Base-by-base conservation (phyloP, 768 basidiomycete species). In the Leccinum subgranulosum region DNA sequence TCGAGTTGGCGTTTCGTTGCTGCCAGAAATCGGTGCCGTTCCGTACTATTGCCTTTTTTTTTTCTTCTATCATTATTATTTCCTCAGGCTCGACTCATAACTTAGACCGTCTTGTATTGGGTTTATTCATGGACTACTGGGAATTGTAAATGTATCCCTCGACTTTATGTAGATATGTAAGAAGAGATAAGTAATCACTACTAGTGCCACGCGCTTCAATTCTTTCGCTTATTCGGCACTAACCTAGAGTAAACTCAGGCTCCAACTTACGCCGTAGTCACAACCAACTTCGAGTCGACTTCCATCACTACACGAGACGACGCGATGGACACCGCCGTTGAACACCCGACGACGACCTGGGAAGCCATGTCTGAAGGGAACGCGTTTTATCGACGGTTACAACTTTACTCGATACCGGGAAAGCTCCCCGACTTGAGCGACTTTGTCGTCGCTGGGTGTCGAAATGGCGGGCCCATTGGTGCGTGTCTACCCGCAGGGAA, bases 401-500 rank as follows among this genome's bases (percentile, higher is more conserved):
- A 89, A 60, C 78, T 94, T 23, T 98, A 98, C 69, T 84, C 88
- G 1, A 84, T 92, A 55, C 78, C 84, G 12, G 93, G 88, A 64
- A 89, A 88, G 65, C 76, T 92, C 6, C 87, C 87, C 3, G 83
- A 90, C 70, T 75, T 98, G 28, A 77, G 79, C 19, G 92, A 96
- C 72, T 92, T 88, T 69, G 75, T 90, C 54, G 74, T 93, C 36
- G 86, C 90, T 25, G 90, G 88, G 21, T 94, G 92, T 69, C 83
- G 84, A 45, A 84, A 90, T 72, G 93, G 93, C 34, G 96, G 95
- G 15, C 95, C 94, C 12, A 77, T 97, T 69, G 94, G 94, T 94
- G 56, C 56, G 77, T 72, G 58, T 17, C 7, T 6, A 10, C 9
- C 14, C 31, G 11, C 3, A 28, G 15, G 31, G 19, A 43, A 57